Conservation (phyloP, 768 basidiomycete species). For the Boletus edulis region DNA sequence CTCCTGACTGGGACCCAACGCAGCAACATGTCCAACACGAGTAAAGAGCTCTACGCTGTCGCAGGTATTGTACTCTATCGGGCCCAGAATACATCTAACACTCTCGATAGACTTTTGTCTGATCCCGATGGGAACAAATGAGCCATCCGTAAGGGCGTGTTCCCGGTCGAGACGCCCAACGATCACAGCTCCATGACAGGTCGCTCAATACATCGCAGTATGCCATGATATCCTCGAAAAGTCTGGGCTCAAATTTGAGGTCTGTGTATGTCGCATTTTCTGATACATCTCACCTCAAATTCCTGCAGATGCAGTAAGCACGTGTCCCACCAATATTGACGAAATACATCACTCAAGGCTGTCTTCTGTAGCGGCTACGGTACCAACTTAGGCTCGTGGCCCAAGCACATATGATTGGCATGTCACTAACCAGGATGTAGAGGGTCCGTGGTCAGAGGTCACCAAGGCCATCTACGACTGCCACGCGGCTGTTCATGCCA, state of each 20-base stretch:
- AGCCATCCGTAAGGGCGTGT: conserved; percentile 56
- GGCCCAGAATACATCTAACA: not conserved
- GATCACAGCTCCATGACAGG: conserved; percentile 34
- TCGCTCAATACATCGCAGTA: conserved; percentile 76
- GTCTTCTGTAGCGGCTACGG: conserved; percentile 70
- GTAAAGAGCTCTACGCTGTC: conserved; percentile 65
- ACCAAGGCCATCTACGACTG: conserved; percentile 87
- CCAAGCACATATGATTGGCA: not conserved
- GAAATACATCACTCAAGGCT: conserved; percentile 34
- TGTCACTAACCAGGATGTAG: conserved; percentile 27
- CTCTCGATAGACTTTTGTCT: conserved; percentile 73
- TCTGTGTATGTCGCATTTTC: conserved; percentile 27
- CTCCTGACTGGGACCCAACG: too few species aligned
- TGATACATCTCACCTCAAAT: not conserved
- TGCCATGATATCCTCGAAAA: conserved; percentile 81
- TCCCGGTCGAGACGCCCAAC: conserved; percentile 1
- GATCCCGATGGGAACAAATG: conserved; percentile 78
- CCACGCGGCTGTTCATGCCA: conserved; percentile 80
- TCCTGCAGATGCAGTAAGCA: conserved; percentile 38
- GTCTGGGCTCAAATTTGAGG: conserved; percentile 81
- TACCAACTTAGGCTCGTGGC: conserved; percentile 71
- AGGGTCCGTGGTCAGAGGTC: conserved; percentile 87
- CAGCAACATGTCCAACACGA: conserved; percentile 13
- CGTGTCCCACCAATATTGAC: not conserved
- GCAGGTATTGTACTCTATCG: conserved; percentile 49